Percentiles rank a stretch among this genome's conserved stretches.
These are phyloP conservation scores for Myxozyma nipponensis DNA, from an alignment of 805 yeast genomes.

Conservation along the genomic window DNA sequence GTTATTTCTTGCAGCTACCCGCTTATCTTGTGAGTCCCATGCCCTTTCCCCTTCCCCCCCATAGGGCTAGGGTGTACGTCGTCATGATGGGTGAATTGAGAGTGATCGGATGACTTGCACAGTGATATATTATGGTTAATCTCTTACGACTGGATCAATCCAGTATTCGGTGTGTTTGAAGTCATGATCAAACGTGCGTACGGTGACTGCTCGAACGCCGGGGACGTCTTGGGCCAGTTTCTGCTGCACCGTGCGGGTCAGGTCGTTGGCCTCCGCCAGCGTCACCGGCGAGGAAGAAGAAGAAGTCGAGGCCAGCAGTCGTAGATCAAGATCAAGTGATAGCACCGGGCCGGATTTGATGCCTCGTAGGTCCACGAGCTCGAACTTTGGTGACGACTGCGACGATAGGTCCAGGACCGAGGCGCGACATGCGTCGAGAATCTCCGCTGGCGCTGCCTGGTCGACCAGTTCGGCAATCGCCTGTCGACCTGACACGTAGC, in stretches of 20 bases:
- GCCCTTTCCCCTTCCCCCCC: too few species aligned
- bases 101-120: too few species aligned
- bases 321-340: constrained; percentile 17
- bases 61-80: too few species aligned
- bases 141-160: too few species aligned
- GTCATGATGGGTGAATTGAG: too few species aligned
- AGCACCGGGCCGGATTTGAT: constrained; percentile 25
- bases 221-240: constrained; percentile 10
- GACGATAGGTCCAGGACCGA: constrained; percentile 1
- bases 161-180: constrained; percentile 8
- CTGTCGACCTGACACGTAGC: constrained; percentile 64
- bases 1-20: too few species aligned
- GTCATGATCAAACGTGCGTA: constrained; percentile 19
- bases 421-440: constrained; percentile 7
- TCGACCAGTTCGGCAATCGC: constrained; percentile 78
- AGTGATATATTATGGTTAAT: too few species aligned
- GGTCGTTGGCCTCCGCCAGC: constrained; percentile 12
- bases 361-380: constrained; percentile 17
- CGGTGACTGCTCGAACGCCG: constrained; percentile 12
- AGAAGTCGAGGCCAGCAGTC: constrained; percentile 1
- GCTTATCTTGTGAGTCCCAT: too few species aligned
- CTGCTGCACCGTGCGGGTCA: constrained; percentile 5
- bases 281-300: not conserved
- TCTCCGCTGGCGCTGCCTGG: constrained; percentile 34
- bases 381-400: not conserved